A percentile compares a stretch with the other conserved stretches of the same genome.
Evolutionary conservation across 768 basidiomycete genomes (phyloP).

Genomic region (Tremella fuciformis): DNA sequence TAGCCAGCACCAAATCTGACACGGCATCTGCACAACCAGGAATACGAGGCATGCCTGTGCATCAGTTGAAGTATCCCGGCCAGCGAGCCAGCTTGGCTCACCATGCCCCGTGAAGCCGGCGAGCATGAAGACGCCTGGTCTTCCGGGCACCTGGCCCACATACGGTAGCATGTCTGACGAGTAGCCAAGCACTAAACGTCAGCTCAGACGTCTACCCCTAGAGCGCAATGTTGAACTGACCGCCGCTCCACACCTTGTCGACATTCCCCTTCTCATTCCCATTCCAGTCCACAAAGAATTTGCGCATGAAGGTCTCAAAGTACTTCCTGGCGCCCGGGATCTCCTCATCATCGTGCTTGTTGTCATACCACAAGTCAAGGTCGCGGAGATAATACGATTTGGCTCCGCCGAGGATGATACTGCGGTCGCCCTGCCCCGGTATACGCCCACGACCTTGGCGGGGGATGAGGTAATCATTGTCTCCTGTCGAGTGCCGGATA

Average conservation of each 20-base stretch:
- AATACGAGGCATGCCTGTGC: conserved; percentile 35
- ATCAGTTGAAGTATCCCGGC: neutral
- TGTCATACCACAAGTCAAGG: conserved; percentile 29
- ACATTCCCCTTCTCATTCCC: conserved; percentile 29
- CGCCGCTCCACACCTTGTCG: conserved; percentile 37
- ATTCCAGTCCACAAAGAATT: conserved; percentile 30
- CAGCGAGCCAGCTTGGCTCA: conserved; percentile 8
- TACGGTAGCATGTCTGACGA: conserved; percentile 34
- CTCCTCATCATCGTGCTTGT: conserved; percentile 28
- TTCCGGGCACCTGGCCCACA: conserved; percentile 28
- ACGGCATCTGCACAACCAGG: conserved; percentile 30
- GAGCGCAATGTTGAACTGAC: conserved; percentile 13
- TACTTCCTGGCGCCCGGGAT: conserved; percentile 30
- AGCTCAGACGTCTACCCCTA: too few species aligned
- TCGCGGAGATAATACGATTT: conserved; percentile 24
- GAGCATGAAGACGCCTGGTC: conserved; percentile 29
- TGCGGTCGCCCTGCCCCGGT: conserved; percentile 29
- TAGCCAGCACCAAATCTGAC: conserved; percentile 13
- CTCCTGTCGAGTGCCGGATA: conserved; percentile 27
- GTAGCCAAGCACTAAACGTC: conserved; percentile 33
- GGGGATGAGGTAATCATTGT: conserved; percentile 40
- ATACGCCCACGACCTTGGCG: conserved; percentile 34
- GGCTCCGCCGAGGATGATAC: conserved; percentile 39
- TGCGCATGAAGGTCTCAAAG: conserved; percentile 34
- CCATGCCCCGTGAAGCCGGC: conserved; percentile 44